Percentiles rank a stretch among this genome's conserved stretches.
Evolutionary conservation across 2,329 filamentous ascomycete genomes (phyloP).

Genomic region (Fusarium haematococcum): DNA sequence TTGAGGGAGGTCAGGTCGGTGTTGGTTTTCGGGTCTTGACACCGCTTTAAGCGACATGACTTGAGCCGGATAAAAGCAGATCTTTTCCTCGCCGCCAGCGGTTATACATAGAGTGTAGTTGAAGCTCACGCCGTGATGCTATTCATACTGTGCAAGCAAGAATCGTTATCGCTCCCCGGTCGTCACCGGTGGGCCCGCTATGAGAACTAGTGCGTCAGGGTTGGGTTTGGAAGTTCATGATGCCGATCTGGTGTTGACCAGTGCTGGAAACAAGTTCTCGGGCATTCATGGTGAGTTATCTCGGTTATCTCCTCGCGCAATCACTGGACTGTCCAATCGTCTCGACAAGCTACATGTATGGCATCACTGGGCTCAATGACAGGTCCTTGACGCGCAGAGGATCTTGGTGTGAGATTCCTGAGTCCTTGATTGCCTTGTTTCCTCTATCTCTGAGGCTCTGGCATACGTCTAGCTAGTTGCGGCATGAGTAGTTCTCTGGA

Average conservation of each 20-base stretch:
- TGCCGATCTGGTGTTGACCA: slow-evolving; percentile 34
- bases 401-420: background rate
- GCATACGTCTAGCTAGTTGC: background rate
- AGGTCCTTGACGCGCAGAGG: background rate
- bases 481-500: background rate
- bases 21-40: background rate
- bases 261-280: slow-evolving; percentile 19
- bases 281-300: slow-evolving; percentile 11
- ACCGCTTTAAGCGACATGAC: background rate
- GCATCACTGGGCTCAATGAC: background rate
- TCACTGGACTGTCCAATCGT: slow-evolving; percentile 7
- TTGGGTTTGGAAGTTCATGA: slow-evolving; percentile 21
- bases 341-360: background rate
- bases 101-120: background rate
- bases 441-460: background rate
- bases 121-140: background rate
- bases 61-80: background rate
- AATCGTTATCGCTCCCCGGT: background rate
- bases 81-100: background rate
- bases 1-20: background rate
- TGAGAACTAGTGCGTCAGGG: slow-evolving; percentile 11
- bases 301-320: slow-evolving; percentile 8
- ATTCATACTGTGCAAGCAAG: background rate
- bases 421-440: background rate
- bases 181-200: slow-evolving; percentile 10